phyloP scores from a whole-genome alignment of 2,329 filamentous ascomycete species.

The Ceratocystis alfenasii region DNA sequence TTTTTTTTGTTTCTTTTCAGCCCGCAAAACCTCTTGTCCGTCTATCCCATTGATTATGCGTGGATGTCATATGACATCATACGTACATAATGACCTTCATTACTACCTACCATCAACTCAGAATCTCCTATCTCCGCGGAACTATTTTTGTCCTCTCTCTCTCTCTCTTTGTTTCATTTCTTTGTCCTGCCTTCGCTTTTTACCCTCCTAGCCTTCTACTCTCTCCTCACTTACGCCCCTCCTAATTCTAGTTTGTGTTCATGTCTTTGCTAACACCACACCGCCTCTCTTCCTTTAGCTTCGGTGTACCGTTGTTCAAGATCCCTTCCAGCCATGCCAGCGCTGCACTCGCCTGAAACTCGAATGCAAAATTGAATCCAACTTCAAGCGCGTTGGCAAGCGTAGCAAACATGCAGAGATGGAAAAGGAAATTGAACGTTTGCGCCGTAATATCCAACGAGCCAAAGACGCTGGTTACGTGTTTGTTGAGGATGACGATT shows the following conservation, averaged over 20 bases:
- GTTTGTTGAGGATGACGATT: conserved; percentile 43
- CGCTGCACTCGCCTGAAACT: conserved; percentile 69
- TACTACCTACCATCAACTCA: neutral
- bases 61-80: neutral
- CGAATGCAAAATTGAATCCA: conserved; percentile 74
- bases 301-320: conserved; percentile 72
- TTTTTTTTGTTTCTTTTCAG: too few relatives aligned
- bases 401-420: conserved; percentile 74
- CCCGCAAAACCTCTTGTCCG: too few relatives aligned
- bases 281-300: conserved; percentile 38
- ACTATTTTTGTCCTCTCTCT: neutral
- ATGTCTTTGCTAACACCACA: conserved; percentile 2
- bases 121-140: neutral
- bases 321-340: conserved; percentile 65
- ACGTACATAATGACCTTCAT: neutral
- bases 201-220: too few relatives aligned
- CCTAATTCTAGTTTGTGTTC: neutral
- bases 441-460: conserved; percentile 49
- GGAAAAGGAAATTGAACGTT: conserved; percentile 66
- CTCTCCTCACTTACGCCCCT: too few relatives aligned
- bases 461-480: conserved; percentile 49
- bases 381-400: conserved; percentile 77
- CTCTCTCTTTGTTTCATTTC: neutral
- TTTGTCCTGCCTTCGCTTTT: neutral
- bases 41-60: too few relatives aligned